These are phyloP conservation scores for Oryza brachyantha DNA, from an alignment of 176 grass and related monocot genomes.

Conservation along the genomic window DNA sequence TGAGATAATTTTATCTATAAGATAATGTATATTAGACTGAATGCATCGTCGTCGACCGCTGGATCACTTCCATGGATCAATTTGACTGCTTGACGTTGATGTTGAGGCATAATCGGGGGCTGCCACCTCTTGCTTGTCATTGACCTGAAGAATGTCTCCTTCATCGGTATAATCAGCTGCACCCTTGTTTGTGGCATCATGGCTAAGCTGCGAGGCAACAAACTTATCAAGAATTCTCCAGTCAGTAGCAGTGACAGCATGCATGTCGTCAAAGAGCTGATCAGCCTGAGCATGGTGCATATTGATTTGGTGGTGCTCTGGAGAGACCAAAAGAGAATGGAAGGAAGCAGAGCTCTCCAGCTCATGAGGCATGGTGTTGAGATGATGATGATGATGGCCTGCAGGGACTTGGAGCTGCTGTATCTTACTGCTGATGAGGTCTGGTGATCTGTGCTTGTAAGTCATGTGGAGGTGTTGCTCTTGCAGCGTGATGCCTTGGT, in stretches of 20 bases:
- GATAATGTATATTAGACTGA: slow-evolving; percentile 29
- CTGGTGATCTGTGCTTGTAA: slow-evolving; percentile 54
- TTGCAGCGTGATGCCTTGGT: slow-evolving; percentile 45
- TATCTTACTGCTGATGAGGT: slow-evolving; percentile 30
- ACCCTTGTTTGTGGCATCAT: slow-evolving; percentile 57
- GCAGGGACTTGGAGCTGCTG: slow-evolving; percentile 45
- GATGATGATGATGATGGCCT: slow-evolving; percentile 24
- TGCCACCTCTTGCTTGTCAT: slow-evolving; percentile 61
- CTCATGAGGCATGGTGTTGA: slow-evolving; percentile 57
- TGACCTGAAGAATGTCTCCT: slow-evolving; percentile 56
- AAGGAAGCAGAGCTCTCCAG: slow-evolving; percentile 57
- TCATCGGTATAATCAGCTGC: slow-evolving; percentile 48
- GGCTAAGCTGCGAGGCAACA: slow-evolving; percentile 87
- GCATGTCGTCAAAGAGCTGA: slow-evolving; percentile 45
- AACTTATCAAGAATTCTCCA: slow-evolving; percentile 97
- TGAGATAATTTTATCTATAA: slow-evolving; percentile 36
- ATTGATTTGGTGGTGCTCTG: slow-evolving; percentile 39
- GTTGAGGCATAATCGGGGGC: slow-evolving; percentile 59
- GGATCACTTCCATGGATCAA: slow-evolving; percentile 87
- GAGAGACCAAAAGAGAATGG: slow-evolving; percentile 49
- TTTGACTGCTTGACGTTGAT: slow-evolving; percentile 80
- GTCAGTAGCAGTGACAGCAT: slow-evolving; percentile 46
- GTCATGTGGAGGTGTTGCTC: slow-evolving; percentile 63
- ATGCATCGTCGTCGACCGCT: not conserved
- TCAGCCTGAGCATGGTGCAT: slow-evolving; percentile 32